Conservation (phyloP, 257 asterid genomes). For the Primulina tabacum region DNA sequence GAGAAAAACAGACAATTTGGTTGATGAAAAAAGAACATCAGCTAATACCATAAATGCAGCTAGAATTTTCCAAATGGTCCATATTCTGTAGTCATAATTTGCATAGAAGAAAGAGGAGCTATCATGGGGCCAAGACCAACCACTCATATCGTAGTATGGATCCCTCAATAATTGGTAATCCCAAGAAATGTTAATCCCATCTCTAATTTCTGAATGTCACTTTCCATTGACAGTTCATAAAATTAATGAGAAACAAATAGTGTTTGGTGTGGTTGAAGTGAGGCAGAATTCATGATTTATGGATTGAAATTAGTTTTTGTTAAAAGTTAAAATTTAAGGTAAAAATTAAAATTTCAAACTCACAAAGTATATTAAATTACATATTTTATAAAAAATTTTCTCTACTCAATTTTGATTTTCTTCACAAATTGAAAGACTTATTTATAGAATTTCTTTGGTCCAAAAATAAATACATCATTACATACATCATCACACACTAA, state of each 20-base stretch:
- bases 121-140: conserved; percentile 43
- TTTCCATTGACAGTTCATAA: conserved; percentile 27
- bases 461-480: too few species aligned
- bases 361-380: too few species aligned
- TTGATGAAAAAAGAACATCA: background rate
- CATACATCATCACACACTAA: too few species aligned
- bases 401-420: too few species aligned
- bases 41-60: background rate
- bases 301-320: too few species aligned
- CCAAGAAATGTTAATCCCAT: conserved; percentile 13
- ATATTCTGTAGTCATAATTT: conserved; percentile 10
- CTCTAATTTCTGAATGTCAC: conserved; percentile 15
- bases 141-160: conserved; percentile 28
- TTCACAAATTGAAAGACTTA: too few species aligned
- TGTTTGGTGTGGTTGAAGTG: conserved; percentile 40
- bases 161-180: conserved; percentile 19
- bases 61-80: conserved; percentile 2
- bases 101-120: conserved; percentile 11
- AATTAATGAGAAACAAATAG: conserved; percentile 30
- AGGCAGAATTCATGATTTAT: too few species aligned
- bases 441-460: too few species aligned
- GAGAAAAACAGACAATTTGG: too few species aligned
- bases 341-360: too few species aligned
- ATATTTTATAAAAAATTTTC: too few species aligned
- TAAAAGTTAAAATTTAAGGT: too few species aligned